A percentile compares a stretch with the other conserved stretches of the same genome.
Conservation (phyloP, 1,284 basidiomycete genomes). For the Malassezia restricta region DNA sequence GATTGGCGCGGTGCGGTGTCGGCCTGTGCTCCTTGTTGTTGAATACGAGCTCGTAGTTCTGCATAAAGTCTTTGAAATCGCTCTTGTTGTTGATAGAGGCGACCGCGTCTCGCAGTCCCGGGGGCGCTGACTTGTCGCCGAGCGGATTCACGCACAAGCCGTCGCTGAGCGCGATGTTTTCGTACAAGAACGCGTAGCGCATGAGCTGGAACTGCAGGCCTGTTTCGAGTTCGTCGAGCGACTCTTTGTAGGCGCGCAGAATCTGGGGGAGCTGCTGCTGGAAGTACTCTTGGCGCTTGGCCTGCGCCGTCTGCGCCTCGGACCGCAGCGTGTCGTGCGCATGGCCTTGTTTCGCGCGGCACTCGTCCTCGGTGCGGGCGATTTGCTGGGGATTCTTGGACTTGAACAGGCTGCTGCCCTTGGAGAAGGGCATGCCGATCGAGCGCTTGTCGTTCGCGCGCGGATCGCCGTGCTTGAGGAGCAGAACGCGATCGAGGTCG, state of each 20-base stretch:
- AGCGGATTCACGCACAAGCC: conserved; percentile 68
- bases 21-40: conserved; percentile 48
- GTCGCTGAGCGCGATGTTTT: conserved; percentile 77
- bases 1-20: conserved; percentile 42
- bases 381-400: conserved; percentile 80
- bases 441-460: conserved; percentile 40
- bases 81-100: conserved; percentile 84
- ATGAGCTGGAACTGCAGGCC: conserved; percentile 93
- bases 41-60: conserved; percentile 77
- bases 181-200: conserved; percentile 84
- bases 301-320: conserved; percentile 77
- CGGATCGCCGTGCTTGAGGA: conserved; percentile 81
- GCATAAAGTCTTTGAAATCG: conserved; percentile 94
- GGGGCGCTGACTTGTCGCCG: conserved; percentile 28
- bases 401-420: conserved; percentile 77
- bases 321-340: conserved; percentile 81
- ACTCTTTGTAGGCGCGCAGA: conserved; percentile 82
- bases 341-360: conserved; percentile 67
- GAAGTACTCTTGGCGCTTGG: conserved; percentile 83
- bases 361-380: conserved; percentile 85
- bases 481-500: conserved; percentile 80
- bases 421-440: conserved; percentile 64
- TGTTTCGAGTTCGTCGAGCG: conserved; percentile 86
- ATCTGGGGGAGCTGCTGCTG: conserved; percentile 90
- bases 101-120: conserved; percentile 69